A percentile compares a stretch with the other conserved stretches of the same genome.
Conservation (phyloP, 2,329 filamentous ascomycete genomes). For the Chalara sp. region DNA sequence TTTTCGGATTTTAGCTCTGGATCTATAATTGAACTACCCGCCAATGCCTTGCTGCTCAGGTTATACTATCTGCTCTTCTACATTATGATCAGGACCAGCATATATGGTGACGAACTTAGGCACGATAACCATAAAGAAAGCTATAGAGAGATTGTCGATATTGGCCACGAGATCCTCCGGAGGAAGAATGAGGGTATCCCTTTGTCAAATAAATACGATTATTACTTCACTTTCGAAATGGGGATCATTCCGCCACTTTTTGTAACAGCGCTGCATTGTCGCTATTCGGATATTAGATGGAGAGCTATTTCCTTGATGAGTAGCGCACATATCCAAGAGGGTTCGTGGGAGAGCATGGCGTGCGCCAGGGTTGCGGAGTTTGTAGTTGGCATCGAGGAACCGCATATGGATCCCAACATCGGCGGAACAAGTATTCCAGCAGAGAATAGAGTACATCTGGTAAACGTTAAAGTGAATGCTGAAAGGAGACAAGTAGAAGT, state of each 20-base stretch:
- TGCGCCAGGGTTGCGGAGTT: constrained; percentile 3
- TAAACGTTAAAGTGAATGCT: not conserved
- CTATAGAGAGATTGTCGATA: constrained; percentile 5
- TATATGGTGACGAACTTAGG: constrained; percentile 4
- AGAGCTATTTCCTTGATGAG: constrained; percentile 18
- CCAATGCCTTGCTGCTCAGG: constrained; percentile 1
- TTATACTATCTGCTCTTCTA: constrained; percentile 9
- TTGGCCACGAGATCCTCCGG: constrained; percentile 2
- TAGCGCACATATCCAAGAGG: constrained; percentile 54
- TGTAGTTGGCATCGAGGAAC: constrained; percentile 10
- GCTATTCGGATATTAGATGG: constrained; percentile 6
- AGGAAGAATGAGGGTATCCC: not conserved
- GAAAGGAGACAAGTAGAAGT: not conserved
- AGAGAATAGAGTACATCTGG: not conserved
- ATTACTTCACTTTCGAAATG: constrained; percentile 12
- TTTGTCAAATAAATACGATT: not conserved
- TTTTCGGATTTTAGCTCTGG: too few species aligned
- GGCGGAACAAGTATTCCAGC: not conserved
- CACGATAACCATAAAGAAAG: constrained; percentile 2
- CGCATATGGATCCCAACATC: not conserved
- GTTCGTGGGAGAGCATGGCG: constrained; percentile 49
- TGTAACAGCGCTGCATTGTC: constrained; percentile 7
- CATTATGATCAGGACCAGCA: constrained; percentile 5
- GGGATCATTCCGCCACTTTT: constrained; percentile 9
- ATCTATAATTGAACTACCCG: not conserved